Evolutionary conservation across 306 rosid genomes (phyloP).

Genomic region (Chamaecrista fasciculata): DNA sequence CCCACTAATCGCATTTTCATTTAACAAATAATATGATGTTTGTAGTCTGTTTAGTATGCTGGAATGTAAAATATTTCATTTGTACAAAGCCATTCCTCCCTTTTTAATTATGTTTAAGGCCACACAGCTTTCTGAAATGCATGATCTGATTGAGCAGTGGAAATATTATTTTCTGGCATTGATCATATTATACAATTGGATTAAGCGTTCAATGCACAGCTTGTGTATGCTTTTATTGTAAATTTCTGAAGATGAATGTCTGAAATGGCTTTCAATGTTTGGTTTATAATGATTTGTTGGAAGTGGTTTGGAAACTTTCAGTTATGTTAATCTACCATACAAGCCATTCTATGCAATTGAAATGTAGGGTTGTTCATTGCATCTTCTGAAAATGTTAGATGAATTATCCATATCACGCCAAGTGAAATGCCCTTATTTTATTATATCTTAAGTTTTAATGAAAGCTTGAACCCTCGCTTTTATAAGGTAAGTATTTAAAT

Average conservation of each 20-base stretch:
- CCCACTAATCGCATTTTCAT: not conserved
- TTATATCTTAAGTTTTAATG: too few species aligned
- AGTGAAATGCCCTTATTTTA: too few species aligned
- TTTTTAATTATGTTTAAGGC: not conserved
- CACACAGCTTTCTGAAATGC: not conserved
- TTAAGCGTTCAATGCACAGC: not conserved
- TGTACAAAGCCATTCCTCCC: not conserved
- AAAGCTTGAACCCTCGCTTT: too few species aligned
- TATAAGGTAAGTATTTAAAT: too few species aligned
- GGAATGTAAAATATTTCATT: not conserved
- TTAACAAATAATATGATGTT: not conserved
- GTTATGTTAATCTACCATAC: too few species aligned
- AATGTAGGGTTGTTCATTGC: too few species aligned
- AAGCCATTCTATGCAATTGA: too few species aligned
- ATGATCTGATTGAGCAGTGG: not conserved
- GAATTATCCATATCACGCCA: too few species aligned
- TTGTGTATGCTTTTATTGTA: not conserved
- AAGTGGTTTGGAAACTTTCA: too few species aligned
- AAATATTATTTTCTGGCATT: not conserved
- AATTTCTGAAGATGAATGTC: not conserved
- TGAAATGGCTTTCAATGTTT: too few species aligned
- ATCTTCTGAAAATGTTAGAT: too few species aligned
- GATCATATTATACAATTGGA: not conserved
- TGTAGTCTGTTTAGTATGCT: slow-evolving; percentile 2
- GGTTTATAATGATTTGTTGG: too few species aligned